Percentiles rank a stretch among this genome's conserved stretches.
These are phyloP conservation scores for Cladosporium phlei DNA, from an alignment of 2,329 filamentous ascomycete genomes.

Conservation along the genomic window DNA sequence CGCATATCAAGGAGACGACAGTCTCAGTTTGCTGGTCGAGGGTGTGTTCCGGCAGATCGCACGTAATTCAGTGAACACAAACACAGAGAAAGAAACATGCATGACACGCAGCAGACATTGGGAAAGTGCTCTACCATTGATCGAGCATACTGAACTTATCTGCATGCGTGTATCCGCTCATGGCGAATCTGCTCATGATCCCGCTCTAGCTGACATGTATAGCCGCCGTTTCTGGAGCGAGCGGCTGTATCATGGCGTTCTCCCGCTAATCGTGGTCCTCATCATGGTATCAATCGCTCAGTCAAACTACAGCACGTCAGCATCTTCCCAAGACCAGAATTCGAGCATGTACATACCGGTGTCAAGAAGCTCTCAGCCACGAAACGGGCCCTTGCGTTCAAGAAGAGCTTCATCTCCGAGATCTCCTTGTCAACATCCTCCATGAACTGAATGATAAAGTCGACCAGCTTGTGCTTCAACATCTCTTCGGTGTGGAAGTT, in stretches of 20 bases:
- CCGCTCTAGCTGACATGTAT: not conserved
- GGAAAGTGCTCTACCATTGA: too few relatives aligned
- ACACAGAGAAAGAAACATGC: too few relatives aligned
- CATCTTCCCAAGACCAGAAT: not conserved
- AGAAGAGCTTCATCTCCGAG: slow-evolving; percentile 99
- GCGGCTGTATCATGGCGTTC: not conserved
- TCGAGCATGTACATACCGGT: slow-evolving; percentile 55
- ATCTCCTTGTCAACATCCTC: slow-evolving; percentile 99
- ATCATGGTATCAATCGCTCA: slow-evolving; percentile 4
- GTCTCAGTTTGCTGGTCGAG: too few relatives aligned
- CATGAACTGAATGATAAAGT: slow-evolving; percentile 99
- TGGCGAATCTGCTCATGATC: too few relatives aligned
- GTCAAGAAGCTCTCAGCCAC: slow-evolving; percentile 98
- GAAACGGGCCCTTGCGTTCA: slow-evolving; percentile 94
- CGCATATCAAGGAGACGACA: too few relatives aligned
- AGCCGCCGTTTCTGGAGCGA: not conserved
- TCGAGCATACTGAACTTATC: too few relatives aligned
- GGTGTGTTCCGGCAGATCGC: too few relatives aligned
- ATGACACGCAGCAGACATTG: too few relatives aligned
- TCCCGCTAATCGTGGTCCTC: slow-evolving; percentile 6
- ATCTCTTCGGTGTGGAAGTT: slow-evolving; percentile 99
- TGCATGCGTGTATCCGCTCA: too few relatives aligned
- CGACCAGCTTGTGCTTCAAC: slow-evolving; percentile 97
- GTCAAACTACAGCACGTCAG: slow-evolving; percentile 22
- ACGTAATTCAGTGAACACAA: too few relatives aligned